Base-by-base conservation (phyloP, 148 eudicot species). In the Drosera capensis region DNA sequence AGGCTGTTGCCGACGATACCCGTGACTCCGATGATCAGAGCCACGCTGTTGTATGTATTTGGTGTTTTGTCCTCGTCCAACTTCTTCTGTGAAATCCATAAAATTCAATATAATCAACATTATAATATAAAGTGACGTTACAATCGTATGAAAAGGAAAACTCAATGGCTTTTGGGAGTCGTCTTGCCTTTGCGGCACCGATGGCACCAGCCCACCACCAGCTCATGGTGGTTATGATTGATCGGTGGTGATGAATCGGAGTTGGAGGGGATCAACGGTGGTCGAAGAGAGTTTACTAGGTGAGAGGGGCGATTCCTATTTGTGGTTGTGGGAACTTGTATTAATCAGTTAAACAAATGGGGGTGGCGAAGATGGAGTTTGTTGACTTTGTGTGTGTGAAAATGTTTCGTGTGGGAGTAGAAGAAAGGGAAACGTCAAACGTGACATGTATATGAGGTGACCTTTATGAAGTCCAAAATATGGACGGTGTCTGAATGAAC, bases 181-280 rank as follows among this genome's bases (percentile, higher is more conserved):
- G n/a, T n/a, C n/a, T 39, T 40, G 29, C 73, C 73, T 64, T 69
- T 30, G 74, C 74, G 19, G 74, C 74, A 9, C 74, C 74, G 34
- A 69, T 69, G 0, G 74, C 74, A 31, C 74, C 70, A 22, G 74
- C 65, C 74, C 74, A 69, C 74, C 74, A 69, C 74, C 74, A 69
- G 66, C 74, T 69, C 74, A 69, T 69, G 18, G 16, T 41, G 23
- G n/a, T 0, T 39, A 7, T 39, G n/a, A 1, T 1, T 39, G 15
- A 1, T 15, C 17, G n/a, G 18, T 11, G 31, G 31, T 15, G 43
- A 39, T 34, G 6, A 34, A 34, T 34, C 43, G 17, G 18, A 14
- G 43, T 8, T 37, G 43, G 43, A 39, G 14, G 23, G 8, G 31
- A n/a, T n/a, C n/a, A n/a, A n/a, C n/a, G n/a, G n/a, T n/a, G n/a